Base-by-base conservation (phyloP, 768 basidiomycete genomes). In the Rhodocollybia butyracea region DNA sequence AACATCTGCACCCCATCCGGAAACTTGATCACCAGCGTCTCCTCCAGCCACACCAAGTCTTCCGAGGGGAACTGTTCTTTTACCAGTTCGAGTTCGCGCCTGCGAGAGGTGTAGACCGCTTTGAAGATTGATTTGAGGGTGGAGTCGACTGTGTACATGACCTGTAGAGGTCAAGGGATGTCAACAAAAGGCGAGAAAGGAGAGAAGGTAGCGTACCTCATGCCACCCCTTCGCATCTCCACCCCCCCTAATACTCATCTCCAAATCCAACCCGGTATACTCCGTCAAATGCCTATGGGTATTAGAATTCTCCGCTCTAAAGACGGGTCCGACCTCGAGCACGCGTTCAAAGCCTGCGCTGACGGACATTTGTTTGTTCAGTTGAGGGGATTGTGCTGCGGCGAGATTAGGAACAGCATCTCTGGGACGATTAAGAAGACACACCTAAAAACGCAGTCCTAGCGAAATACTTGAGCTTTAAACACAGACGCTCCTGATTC, bases 271-370 rank as follows among this genome's bases (percentile, higher is more conserved):
- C 30, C 80, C 80, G 53, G 73, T 78, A 64, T 79, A 82, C 62
- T 82, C 80, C 55, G 79, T 80, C 70, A 82, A 63, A 68, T 82
- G 80, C 48, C 80, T 73, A 61, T 80, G 76, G 8, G 80, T 80
- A 69, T 77, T 76, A 34, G 76, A 76, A 63, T 80, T 75, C 12
- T 54, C 46, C 0, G 55, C 46, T 13, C 54, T n/a, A 29, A 43
- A 51, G 31, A 61, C 62, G 65, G 64, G 48, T 11, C 75, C 79
- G 53, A 81, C 76, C 64, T 81, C 80, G 64, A 75, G 81, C 10
- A 81, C 79, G 27, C 75, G 63, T 60, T 78, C 79, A 65, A 80
- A 73, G 62, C 80, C 80, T 39, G 73, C 79, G 15, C 79, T 72
- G 52, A 81, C 79, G 62, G 72, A 73, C 79, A 81, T 81, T 67